Conservation (phyloP, 2,329 filamentous ascomycete genomes). For the Ophiostoma quercus region DNA sequence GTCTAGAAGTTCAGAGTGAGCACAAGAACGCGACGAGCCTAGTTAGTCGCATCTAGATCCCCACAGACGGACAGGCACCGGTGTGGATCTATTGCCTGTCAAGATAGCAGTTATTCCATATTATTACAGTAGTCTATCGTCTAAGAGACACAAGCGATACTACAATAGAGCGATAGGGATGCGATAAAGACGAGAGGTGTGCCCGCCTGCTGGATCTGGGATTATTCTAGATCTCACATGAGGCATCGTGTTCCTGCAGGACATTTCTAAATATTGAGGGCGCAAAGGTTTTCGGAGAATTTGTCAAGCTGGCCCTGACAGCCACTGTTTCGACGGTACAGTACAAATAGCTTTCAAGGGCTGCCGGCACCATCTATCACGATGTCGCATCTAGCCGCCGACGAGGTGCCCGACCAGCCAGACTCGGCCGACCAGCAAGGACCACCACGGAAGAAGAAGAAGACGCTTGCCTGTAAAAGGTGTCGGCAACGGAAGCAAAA, state of each 20-base stretch:
- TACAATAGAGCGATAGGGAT: neutral
- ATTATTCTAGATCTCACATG: neutral
- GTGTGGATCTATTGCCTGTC: neutral
- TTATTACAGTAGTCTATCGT: constrained; percentile 6
- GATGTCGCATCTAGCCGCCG: constrained; percentile 1
- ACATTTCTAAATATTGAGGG: neutral
- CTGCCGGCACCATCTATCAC: neutral
- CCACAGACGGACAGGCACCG: neutral
- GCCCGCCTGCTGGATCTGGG: neutral
- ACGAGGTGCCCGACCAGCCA: constrained; percentile 8
- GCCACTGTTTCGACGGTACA: neutral
- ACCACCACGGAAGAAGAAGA: constrained; percentile 14
- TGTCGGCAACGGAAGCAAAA: constrained; percentile 31
- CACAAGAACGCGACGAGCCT: neutral
- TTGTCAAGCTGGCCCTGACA: neutral
- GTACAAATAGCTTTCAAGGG: neutral
- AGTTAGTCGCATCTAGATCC: neutral
- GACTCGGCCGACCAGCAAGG: neutral
- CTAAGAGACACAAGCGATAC: neutral
- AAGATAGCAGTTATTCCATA: neutral
- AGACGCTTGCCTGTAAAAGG: constrained; percentile 23
- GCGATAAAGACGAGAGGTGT: neutral
- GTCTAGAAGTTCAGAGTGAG: neutral
- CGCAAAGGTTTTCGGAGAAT: neutral
- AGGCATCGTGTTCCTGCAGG: neutral